Evolutionary conservation across 345 rosid genomes (phyloP).

Genomic region (Acer yangbiense): DNA sequence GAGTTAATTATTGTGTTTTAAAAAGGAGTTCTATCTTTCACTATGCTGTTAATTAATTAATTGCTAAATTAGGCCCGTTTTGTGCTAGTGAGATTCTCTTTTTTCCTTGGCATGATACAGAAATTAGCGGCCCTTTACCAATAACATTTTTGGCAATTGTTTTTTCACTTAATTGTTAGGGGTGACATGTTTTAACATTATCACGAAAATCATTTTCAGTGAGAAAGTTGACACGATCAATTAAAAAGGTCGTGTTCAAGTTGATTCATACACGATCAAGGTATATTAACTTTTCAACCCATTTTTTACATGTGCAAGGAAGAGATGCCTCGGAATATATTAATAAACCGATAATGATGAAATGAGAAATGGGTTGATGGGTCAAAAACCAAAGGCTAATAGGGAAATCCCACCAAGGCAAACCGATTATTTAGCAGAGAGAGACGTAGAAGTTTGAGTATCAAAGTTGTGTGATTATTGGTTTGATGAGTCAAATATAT

Average conservation of each 20-base stretch:
- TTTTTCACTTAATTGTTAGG: background rate
- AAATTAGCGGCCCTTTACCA: background rate
- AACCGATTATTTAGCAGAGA: no score
- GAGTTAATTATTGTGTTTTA: background rate
- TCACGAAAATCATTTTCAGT: background rate
- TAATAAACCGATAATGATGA: background rate
- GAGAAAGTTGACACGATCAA: background rate
- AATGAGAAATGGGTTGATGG: background rate
- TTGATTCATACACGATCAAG: no score
- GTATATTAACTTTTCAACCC: no score
- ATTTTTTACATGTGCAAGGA: background rate
- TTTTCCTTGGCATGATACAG: background rate
- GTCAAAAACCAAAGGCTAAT: constrained; percentile 10
- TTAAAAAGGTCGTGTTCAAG: no score
- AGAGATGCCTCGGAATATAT: background rate
- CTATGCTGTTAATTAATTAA: background rate
- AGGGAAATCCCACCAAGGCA: constrained; percentile 21
- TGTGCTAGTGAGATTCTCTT: background rate
- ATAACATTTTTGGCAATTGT: background rate
- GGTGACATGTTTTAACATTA: background rate
- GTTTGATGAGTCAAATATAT: constrained; percentile 9
- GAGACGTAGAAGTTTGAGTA: background rate
- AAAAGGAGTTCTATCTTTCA: background rate
- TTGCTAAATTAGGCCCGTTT: background rate
- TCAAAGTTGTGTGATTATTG: no score